phyloP scores from a whole-genome alignment of 495 filamentous ascomycete species.

The Letharia lupina region DNA sequence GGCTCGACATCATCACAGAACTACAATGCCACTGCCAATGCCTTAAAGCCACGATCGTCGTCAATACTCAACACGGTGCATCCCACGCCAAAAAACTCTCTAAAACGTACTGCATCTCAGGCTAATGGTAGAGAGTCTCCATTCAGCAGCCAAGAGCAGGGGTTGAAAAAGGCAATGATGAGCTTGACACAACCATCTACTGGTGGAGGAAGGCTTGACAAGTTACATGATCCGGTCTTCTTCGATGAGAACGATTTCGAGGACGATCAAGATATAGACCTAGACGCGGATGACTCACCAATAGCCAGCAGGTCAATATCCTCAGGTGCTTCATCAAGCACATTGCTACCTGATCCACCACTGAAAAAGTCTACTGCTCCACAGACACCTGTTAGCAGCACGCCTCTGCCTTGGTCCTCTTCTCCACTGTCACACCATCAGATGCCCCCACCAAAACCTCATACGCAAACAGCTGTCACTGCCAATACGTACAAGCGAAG shows the following conservation, averaged over 20 bases:
- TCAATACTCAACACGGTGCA: constrained; percentile 16
- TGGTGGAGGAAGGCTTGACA: constrained; percentile 19
- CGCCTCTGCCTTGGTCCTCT: constrained; percentile 30
- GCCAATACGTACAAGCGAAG: constrained; percentile 41
- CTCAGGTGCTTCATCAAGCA: constrained; percentile 1
- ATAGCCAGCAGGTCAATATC: constrained; percentile 3
- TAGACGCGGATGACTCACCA: constrained; percentile 25
- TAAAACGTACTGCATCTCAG: constrained; percentile 26
- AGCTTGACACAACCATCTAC: constrained; percentile 13
- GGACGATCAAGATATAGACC: constrained; percentile 42
- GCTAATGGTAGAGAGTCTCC: constrained; percentile 11
- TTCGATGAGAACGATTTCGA: constrained; percentile 52
- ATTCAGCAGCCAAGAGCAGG: constrained; percentile 11
- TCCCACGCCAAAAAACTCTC: constrained; percentile 14
- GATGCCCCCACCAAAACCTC: constrained; percentile 5
- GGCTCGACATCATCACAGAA: constrained; percentile 15
- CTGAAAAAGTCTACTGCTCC: not conserved
- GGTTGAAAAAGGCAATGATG: constrained; percentile 1
- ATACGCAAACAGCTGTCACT: constrained; percentile 26
- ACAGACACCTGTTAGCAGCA: constrained; percentile 17
- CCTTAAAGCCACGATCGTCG: constrained; percentile 18
- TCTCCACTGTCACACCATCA: constrained; percentile 27
- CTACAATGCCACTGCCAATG: constrained; percentile 13
- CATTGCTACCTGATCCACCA: constrained; percentile 19
- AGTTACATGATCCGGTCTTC: constrained; percentile 32